Base-by-base conservation (phyloP, 164 flowering plant genomes). In the Dillenia turbinata region DNA sequence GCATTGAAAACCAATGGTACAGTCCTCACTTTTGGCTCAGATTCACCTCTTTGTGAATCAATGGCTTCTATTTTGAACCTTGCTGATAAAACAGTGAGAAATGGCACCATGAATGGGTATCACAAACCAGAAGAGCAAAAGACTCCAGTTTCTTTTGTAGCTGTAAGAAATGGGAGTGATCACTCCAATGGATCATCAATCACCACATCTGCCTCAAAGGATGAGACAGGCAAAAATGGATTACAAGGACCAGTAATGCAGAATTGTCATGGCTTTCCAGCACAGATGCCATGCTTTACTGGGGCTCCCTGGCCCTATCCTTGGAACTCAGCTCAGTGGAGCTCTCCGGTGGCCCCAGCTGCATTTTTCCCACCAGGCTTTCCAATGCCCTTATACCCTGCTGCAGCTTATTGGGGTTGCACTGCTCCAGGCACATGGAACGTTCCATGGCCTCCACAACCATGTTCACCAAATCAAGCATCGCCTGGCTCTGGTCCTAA, bases 251-350 rank as follows among this genome's bases (percentile, higher is more conserved):
- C 68, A 10, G 47, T 49, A 5, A 56, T 67, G 64, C 74, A 64
- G 14, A 71, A 63, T 55, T 64, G 66, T 40, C 73, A 80, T 60
- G 81, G 83, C 9, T 79, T 79, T 50, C 65, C 83, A 57, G 63
- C 81, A 26, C 90, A 76, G 57, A 15, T 81, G 9, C 82, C 88
- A 3, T 77, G 74, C 57, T 81, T 70, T 69, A 75, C 85, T 2
- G 81, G 79, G 8, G 69, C 80, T 56, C 90, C 95, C 0, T 85
- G 90, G 88, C 79, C 88, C 40, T 88, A 81, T 50, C 80, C 81
- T 9, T 85, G 86, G 88, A 81, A 75, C 57, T 51, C 83, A 17
- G 75, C 73, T 49, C 88, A 80, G 26, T 84, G 85, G 86, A 74
- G 65, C 61, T 10, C 80, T 44, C 72, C 82, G 43, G 45, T 71